Base-by-base conservation (phyloP, 306 rosid genomes). In the Ormosia emarginata region DNA sequence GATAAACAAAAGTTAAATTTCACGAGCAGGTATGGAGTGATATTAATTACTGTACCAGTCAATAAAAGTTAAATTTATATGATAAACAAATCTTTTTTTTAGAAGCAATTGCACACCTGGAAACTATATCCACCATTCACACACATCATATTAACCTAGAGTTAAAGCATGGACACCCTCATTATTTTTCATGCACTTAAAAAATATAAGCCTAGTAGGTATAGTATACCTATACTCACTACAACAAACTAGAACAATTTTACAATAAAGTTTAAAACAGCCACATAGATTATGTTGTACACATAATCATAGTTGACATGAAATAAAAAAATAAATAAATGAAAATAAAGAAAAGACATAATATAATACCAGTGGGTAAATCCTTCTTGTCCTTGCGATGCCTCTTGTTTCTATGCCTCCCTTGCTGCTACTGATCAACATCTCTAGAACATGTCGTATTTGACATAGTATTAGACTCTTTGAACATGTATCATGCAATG, bases 351-450 rank as follows among this genome's bases (percentile, higher is more conserved):
- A 11, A 29, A 43, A 3, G 4, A 13, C n/a, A 47, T 15, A 5
- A 50, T 67, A 88, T 0, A 36, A 29, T 77, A 93, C 98, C 98
- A 1, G 95, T 11, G 32, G 97, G 98, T 47, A 95, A 79, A 77
- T 91, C 92, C 81, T 84, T 93, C 89, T 89, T 95, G 49, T 90
- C 97, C 85, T 75, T 91, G 10, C 90, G 92, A 53, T 81, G 85
- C 82, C 90, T 82, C 74, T 94, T 86, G 13, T 78, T 8, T 11
- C 87, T 87, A 78, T 79, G 94, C 15, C 80, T 83, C 24, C 82
- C 90, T 44, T 79, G 93, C 67, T 68, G 89, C 69, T 85, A 88
- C 80, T 79, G 94, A 65, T 88, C 92, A 59, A 67, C 84, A 24
- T 91, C 91, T 82, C 36, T 79, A 2, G 75, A n/a, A n/a, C n/a